These are phyloP conservation scores for Auricularia sp. DNA, from an alignment of 768 basidiomycete genomes.

Conservation along the genomic window DNA sequence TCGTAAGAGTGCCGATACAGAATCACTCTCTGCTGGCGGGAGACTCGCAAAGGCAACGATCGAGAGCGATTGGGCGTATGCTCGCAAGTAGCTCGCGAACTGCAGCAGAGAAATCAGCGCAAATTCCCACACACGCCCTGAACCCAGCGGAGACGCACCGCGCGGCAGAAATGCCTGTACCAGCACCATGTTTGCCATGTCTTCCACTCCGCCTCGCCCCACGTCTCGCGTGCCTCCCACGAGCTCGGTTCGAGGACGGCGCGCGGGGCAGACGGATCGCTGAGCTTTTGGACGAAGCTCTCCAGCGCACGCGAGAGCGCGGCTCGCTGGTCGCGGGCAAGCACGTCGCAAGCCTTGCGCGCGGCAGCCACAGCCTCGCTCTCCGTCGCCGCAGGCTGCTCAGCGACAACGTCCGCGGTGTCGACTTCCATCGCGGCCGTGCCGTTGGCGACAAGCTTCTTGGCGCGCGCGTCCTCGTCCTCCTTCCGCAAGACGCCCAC, in stretches of 20 bases:
- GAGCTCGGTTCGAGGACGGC: constrained; percentile 53
- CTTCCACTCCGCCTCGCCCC: constrained; percentile 70
- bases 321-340: constrained; percentile 67
- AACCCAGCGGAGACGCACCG: constrained; percentile 36
- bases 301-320: constrained; percentile 65
- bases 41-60: constrained; percentile 51
- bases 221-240: constrained; percentile 61
- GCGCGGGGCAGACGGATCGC: constrained; percentile 39
- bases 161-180: constrained; percentile 82
- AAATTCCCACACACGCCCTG: background rate
- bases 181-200: constrained; percentile 86
- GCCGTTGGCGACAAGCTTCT: constrained; percentile 23
- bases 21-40: background rate
- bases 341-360: constrained; percentile 62
- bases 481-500: constrained; percentile 72
- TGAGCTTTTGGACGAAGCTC: constrained; percentile 62
- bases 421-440: constrained; percentile 21
- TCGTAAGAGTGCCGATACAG: constrained; percentile 2
- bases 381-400: constrained; percentile 52
- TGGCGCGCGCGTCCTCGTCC: constrained; percentile 76
- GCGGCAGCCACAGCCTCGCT: constrained; percentile 62
- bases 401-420: constrained; percentile 46
- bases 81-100: constrained; percentile 75
- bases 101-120: constrained; percentile 19
- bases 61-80: constrained; percentile 59